Evolutionary conservation across 108 stramenopile genomes (phyloP).

Genomic region (Seminavis robusta): DNA sequence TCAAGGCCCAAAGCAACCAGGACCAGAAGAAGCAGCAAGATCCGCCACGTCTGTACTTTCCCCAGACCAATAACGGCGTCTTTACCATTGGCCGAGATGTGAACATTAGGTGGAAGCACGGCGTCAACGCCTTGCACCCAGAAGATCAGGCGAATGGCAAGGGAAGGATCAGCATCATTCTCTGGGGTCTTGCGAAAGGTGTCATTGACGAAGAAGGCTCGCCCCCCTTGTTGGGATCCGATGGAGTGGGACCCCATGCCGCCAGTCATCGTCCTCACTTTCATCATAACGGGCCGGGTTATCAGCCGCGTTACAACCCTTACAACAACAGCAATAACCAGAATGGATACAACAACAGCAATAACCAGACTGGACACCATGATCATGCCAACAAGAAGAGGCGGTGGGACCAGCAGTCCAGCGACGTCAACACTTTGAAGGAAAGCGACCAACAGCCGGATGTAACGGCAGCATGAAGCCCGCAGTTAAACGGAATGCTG

Average conservation of each 20-base stretch:
- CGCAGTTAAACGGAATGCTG: neutral
- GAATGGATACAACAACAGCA: too few species aligned
- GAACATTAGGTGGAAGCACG: conserved; percentile 84
- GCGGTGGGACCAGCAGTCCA: neutral
- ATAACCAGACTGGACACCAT: neutral
- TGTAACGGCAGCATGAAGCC: neutral
- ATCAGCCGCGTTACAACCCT: neutral
- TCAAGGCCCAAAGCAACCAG: conserved; percentile 34
- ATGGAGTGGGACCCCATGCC: conserved; percentile 72
- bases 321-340: neutral
- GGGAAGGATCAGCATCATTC: conserved; percentile 78
- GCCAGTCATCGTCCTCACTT: too few species aligned
- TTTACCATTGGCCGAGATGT: conserved; percentile 85
- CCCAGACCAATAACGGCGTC: conserved; percentile 83
- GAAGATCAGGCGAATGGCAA: conserved; percentile 62
- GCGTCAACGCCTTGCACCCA: conserved; percentile 64
- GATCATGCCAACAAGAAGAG: neutral
- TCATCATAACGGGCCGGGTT: too few species aligned
- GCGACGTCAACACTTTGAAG: neutral
- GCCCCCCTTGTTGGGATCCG: conserved; percentile 70
- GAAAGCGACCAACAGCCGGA: neutral
- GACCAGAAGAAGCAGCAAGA: conserved; percentile 28
- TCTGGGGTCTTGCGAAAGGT: conserved; percentile 73
- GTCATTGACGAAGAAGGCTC: conserved; percentile 72
- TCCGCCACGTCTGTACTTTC: conserved; percentile 76